Base-by-base conservation (phyloP, 805 yeast species). In the Schizosaccharomyces cryophilus region DNA sequence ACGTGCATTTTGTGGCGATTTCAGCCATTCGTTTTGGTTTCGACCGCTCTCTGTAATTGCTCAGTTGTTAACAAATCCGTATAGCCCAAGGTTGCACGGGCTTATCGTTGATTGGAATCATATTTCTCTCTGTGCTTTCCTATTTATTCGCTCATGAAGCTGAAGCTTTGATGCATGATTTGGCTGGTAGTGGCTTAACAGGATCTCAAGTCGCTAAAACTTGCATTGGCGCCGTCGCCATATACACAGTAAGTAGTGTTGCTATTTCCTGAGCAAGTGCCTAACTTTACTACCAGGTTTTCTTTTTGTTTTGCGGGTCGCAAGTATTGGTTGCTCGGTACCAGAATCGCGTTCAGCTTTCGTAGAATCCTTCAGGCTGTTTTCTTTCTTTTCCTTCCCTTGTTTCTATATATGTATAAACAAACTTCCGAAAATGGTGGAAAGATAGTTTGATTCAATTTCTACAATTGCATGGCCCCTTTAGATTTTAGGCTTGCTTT, bases 101-200 rank as follows among this genome's bases (percentile, higher is more conserved):
- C 45, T n/a, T 56, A 11, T 56, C 60, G 15, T 17, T 31, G 19
- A 56, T 56, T 40, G 60, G 60, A 30, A 56, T 56, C n/a, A 21
- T 56, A 4, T 56, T 56, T 40, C 60, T 56, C 24, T 35, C 35
- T 7, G 47, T 56, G 11, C 42, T 56, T 9, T 35, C 60, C n/a
- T 35, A 3, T 24, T 24, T 35, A 13, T 56, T 56, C 21, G 42
- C 60, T 21, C 9, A 9, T 21, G 47, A 31, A 21, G 47, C 47
- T n/a, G 60, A 56, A 56, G 21, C 60, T 29, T 35, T 56, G 6
- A 56, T 56, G 40, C 56, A 51, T 51, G 56, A 51, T n/a, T 51
- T 51, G 56, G 56, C n/a, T 24, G 56, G 56, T 6, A 24, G 35
- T 24, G 60, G 42, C 26, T 35, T 40, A 7, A 35, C 60, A 13